Evolutionary conservation across 352 stramenopile species (phyloP).

Genomic region (Elongisporangium anandrum): DNA sequence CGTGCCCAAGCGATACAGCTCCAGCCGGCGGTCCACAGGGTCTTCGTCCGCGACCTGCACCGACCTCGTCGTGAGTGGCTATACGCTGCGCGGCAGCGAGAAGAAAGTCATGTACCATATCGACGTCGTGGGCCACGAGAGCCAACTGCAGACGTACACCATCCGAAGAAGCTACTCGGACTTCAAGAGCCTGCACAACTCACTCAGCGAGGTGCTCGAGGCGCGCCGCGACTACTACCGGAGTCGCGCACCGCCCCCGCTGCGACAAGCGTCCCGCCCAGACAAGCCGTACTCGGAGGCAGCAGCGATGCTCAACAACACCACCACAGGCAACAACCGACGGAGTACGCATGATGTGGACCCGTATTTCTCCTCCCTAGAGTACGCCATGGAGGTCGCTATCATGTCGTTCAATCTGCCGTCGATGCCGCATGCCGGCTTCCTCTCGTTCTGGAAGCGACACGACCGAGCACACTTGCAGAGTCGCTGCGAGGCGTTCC

Average conservation of each 20-base stretch:
- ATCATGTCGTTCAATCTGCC: slow-evolving; percentile 63
- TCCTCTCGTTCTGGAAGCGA: slow-evolving; percentile 81
- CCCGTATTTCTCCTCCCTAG: slow-evolving; percentile 38
- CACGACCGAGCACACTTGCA: slow-evolving; percentile 77
- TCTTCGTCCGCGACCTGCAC: slow-evolving; percentile 31
- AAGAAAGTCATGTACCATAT: slow-evolving; percentile 89
- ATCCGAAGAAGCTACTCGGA: slow-evolving; percentile 76
- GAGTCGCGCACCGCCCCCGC: slow-evolving; percentile 16
- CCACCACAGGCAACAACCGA: not conserved
- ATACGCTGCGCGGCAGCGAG: slow-evolving; percentile 59
- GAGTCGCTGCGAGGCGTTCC: slow-evolving; percentile 75
- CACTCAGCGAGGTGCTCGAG: slow-evolving; percentile 58
- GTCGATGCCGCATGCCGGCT: slow-evolving; percentile 57
- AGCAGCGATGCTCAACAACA: slow-evolving; percentile 1
- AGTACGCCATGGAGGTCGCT: slow-evolving; percentile 43
- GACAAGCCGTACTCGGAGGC: not conserved
- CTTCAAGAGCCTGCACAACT: slow-evolving; percentile 75
- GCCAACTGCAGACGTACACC: slow-evolving; percentile 78
- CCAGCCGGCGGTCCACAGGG: slow-evolving; percentile 35
- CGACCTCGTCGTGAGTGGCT: slow-evolving; percentile 68
- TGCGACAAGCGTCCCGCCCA: slow-evolving; percentile 7
- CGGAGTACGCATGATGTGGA: slow-evolving; percentile 16
- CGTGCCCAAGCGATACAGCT: slow-evolving; percentile 11
- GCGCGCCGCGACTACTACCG: slow-evolving; percentile 56
- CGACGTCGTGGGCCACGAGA: slow-evolving; percentile 76